Percentiles rank a stretch among this genome's conserved stretches.
Evolutionary conservation across 169 alveolate species (phyloP).

Genomic region (Plasmodium vivax): DNA sequence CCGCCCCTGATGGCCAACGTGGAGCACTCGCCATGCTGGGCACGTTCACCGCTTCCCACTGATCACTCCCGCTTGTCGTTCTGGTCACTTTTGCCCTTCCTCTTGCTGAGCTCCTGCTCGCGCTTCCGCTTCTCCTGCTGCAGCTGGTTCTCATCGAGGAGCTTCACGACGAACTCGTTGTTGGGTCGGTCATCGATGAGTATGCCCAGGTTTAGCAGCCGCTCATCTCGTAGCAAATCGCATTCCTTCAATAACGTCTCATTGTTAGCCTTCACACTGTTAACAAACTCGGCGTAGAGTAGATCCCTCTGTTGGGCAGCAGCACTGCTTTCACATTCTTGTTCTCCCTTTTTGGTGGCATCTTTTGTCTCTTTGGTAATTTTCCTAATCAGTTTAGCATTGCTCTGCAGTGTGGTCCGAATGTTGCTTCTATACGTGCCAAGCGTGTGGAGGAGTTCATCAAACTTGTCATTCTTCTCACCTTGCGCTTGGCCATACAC

Average conservation of each 20-base stretch:
- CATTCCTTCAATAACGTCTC: conserved; percentile 85
- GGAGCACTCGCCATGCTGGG: not conserved
- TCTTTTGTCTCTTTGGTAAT: conserved; percentile 77
- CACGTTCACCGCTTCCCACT: not conserved
- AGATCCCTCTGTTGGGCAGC: conserved; percentile 80
- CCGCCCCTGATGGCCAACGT: not conserved
- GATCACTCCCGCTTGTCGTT: not conserved
- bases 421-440: conserved; percentile 79
- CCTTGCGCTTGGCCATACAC: conserved; percentile 74
- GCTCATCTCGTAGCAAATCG: conserved; percentile 95
- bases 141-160: conserved; percentile 83
- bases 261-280: conserved; percentile 69
- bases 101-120: conserved; percentile 84
- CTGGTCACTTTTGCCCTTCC: conserved; percentile 20
- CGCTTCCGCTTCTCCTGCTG: conserved; percentile 82
- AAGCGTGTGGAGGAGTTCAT: conserved; percentile 57
- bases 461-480: conserved; percentile 54
- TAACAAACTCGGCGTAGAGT: conserved; percentile 51
- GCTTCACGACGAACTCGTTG: conserved; percentile 87
- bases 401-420: conserved; percentile 54
- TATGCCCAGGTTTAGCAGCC: conserved; percentile 91
- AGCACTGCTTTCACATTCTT: conserved; percentile 79
- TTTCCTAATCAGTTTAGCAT: conserved; percentile 78
- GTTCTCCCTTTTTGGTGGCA: conserved; percentile 72
- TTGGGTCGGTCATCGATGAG: conserved; percentile 94